These are phyloP conservation scores for Termitomyces sp. DNA, from an alignment of 768 basidiomycete species.

Conservation along the genomic window DNA sequence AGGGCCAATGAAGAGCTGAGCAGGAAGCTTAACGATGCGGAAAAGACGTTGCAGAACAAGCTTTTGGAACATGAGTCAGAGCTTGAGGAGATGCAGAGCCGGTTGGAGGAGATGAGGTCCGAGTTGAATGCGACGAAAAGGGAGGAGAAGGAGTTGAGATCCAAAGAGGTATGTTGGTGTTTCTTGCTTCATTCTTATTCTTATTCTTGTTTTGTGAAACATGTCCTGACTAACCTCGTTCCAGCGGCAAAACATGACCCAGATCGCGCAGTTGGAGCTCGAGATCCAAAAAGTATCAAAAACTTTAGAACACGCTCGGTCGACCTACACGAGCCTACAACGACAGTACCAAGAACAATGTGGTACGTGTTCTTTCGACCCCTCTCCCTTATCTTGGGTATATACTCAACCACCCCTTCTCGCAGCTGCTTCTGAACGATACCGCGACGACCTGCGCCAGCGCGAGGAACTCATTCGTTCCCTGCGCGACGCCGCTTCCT, in stretches of 20 bases:
- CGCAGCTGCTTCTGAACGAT: constrained; percentile 70
- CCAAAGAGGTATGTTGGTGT: constrained; percentile 63
- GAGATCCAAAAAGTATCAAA: constrained; percentile 76
- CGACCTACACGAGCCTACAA: constrained; percentile 71
- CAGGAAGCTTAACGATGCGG: constrained; percentile 70
- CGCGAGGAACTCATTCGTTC: constrained; percentile 71
- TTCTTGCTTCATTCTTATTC: background rate
- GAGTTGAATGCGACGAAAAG: constrained; percentile 79
- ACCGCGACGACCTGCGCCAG: constrained; percentile 66
- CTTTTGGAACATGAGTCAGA: constrained; percentile 77
- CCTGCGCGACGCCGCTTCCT: constrained; percentile 49
- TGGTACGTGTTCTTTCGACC: constrained; percentile 36
- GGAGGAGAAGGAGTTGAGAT: constrained; percentile 88
- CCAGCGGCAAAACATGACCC: constrained; percentile 58
- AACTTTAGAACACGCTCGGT: constrained; percentile 64
- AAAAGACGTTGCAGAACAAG: constrained; percentile 58
- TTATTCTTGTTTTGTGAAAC: background rate
- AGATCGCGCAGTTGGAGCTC: constrained; percentile 67
- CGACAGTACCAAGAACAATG: constrained; percentile 89
- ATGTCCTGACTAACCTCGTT: constrained; percentile 3
- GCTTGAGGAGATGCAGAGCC: constrained; percentile 70
- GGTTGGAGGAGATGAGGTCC: constrained; percentile 69
- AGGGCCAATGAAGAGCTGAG: constrained; percentile 70
- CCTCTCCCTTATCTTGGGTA: background rate
- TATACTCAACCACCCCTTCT: background rate